phyloP scores from a whole-genome alignment of 176 grass and related monocot genomes.

The Eragrostis nindensis region DNA sequence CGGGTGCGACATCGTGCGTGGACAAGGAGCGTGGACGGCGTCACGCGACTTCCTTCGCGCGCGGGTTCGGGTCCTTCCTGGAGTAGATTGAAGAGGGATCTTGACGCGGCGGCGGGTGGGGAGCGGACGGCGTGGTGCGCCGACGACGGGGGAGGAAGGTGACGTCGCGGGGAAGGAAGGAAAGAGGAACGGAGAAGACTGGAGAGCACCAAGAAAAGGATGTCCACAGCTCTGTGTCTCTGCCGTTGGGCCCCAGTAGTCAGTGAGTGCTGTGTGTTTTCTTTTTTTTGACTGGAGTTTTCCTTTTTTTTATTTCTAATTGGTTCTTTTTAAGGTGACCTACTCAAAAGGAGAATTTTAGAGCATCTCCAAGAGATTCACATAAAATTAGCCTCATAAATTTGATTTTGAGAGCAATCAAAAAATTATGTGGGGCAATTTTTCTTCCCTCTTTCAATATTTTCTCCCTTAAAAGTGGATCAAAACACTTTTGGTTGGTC shows the following conservation, averaged over 20 bases:
- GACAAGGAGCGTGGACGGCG: neutral
- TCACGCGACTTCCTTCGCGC: neutral
- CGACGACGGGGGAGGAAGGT: neutral
- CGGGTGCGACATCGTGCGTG: constrained; percentile 57
- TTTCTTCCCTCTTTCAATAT: too few species aligned
- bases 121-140: neutral
- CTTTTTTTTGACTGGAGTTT: too few species aligned
- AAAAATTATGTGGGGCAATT: too few species aligned
- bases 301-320: too few species aligned
- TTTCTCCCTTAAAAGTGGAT: too few species aligned
- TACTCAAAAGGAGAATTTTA: too few species aligned
- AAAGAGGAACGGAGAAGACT: neutral
- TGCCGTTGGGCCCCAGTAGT: neutral
- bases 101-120: neutral
- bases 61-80: neutral
- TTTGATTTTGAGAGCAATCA: too few species aligned
- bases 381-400: too few species aligned
- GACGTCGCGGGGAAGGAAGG: neutral
- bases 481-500: too few species aligned
- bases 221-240: neutral
- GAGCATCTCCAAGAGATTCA: too few species aligned
- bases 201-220: neutral
- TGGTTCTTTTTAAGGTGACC: too few species aligned
- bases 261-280: neutral
- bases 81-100: neutral